Evolutionary conservation across 331 rosid species (phyloP).

Genomic region (Ulmus americana): DNA sequence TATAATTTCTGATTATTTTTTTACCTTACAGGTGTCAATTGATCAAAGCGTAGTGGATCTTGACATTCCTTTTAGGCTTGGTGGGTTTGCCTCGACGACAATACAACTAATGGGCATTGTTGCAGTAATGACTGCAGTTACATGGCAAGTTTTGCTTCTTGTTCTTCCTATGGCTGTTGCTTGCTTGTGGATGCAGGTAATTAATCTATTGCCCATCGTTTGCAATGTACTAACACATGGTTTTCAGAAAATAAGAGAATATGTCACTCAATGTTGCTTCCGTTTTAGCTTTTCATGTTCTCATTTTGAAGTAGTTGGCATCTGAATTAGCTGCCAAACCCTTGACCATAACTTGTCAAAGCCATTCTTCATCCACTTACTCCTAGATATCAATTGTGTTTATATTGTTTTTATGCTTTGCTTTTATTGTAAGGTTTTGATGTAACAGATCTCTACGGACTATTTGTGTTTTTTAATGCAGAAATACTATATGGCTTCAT

Average conservation of each 20-base stretch:
- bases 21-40: constrained; percentile 59
- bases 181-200: constrained; percentile 99
- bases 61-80: constrained; percentile 94
- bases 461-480: constrained; percentile 28
- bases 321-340: no score
- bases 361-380: no score
- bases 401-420: neutral
- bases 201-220: constrained; percentile 7
- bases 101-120: constrained; percentile 90
- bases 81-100: constrained; percentile 86
- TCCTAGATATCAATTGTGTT: no score
- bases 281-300: neutral
- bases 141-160: constrained; percentile 89
- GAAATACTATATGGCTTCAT: constrained; percentile 99
- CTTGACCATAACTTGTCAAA: no score
- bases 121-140: constrained; percentile 81
- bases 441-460: constrained; percentile 16
- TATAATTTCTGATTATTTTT: constrained; percentile 25
- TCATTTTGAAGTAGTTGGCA: neutral
- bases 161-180: constrained; percentile 84
- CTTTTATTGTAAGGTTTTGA: constrained; percentile 13
- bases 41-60: constrained; percentile 99
- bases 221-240: constrained; percentile 3
- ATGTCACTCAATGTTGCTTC: constrained; percentile 13
- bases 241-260: neutral